Conservation (phyloP, 352 stramenopile genomes). For the Globisporangium nunn region DNA sequence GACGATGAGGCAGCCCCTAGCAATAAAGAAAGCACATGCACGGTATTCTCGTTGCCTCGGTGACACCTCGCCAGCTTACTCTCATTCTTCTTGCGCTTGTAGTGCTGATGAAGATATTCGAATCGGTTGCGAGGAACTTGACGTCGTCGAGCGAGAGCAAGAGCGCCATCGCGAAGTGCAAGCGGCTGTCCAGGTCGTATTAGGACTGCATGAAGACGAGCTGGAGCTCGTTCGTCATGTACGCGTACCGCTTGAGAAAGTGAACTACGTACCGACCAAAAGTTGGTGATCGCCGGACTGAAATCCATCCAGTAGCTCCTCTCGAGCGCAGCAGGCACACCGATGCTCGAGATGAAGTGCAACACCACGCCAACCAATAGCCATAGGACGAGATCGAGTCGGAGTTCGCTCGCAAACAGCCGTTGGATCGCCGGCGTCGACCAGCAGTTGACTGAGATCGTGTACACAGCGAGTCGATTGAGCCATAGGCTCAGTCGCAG, state of each 20-base stretch:
- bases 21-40: constrained; percentile 18
- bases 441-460: constrained; percentile 31
- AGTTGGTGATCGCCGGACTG: constrained; percentile 8
- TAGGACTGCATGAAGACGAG: constrained; percentile 20
- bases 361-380: constrained; percentile 24
- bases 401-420: constrained; percentile 6
- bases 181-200: constrained; percentile 16
- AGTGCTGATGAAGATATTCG: constrained; percentile 2
- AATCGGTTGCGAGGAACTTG: constrained; percentile 15
- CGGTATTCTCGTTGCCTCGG: neutral
- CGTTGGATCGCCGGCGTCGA: constrained; percentile 23
- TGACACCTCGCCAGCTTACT: constrained; percentile 3
- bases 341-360: constrained; percentile 31
- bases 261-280: constrained; percentile 23
- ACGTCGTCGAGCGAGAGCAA: constrained; percentile 14
- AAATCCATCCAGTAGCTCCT: constrained; percentile 18
- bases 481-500: constrained; percentile 17
- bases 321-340: constrained; percentile 18
- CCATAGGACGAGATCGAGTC: constrained; percentile 22
- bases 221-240: constrained; percentile 38
- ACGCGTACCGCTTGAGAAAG: constrained; percentile 28
- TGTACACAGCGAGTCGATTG: constrained; percentile 18
- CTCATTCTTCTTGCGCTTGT: neutral
- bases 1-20: constrained; percentile 23
- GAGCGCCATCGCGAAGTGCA: constrained; percentile 13